Percentiles rank a stretch among this genome's conserved stretches.
Conservation (phyloP, 257 asterid genomes). For the Solanum chilense region DNA sequence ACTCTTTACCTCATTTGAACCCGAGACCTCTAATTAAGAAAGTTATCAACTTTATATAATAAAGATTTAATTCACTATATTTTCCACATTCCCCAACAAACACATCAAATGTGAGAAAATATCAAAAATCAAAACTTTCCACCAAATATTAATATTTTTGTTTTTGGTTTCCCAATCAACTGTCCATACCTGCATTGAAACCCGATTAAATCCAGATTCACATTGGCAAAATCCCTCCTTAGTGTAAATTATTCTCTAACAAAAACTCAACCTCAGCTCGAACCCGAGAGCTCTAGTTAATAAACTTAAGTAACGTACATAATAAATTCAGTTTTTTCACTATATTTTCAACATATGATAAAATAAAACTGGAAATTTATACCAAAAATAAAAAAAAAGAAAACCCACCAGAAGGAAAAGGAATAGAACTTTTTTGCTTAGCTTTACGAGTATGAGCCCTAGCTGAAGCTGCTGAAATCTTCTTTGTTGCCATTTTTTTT, state of each 20-base stretch:
- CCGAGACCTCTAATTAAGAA: not conserved
- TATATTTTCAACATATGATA: not conserved
- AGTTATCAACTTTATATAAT: not conserved
- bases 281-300: not conserved
- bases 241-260: not conserved
- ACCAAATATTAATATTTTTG: not conserved
- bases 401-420: conserved; percentile 32
- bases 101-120: not conserved
- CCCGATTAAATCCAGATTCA: not conserved
- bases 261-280: not conserved
- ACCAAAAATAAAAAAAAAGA: not conserved
- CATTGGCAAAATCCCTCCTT: not conserved
- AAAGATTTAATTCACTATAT: not conserved
- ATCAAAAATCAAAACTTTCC: not conserved
- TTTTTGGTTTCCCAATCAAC: not conserved
- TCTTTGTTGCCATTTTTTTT: conserved; percentile 15
- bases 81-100: not conserved
- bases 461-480: conserved; percentile 86
- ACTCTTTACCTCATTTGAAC: not conserved
- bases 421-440: conserved; percentile 21
- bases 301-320: not conserved
- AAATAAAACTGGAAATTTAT: not conserved
- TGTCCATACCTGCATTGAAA: not conserved
- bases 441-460: conserved; percentile 73
- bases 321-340: not conserved